Evolutionary conservation across 176 grass and related monocot species (phyloP).

Genomic region (Ensete ventricosum): DNA sequence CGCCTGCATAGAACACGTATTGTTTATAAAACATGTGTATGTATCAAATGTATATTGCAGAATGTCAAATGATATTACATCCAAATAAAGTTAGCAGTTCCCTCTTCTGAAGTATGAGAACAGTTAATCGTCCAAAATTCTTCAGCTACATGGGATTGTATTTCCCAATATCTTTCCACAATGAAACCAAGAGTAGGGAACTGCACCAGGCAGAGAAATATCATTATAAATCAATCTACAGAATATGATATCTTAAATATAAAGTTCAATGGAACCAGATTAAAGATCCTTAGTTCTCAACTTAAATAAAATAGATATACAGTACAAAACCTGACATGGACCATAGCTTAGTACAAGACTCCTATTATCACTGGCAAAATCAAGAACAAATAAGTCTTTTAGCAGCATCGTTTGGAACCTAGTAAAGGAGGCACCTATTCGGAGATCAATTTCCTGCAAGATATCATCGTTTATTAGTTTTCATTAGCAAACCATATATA

Average conservation of each 20-base stretch:
- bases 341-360: conserved; percentile 91
- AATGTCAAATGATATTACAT: conserved; percentile 36
- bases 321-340: conserved; percentile 72
- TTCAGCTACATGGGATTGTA: conserved; percentile 91
- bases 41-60: not conserved
- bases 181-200: conserved; percentile 99
- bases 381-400: conserved; percentile 84
- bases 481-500: conserved; percentile 10
- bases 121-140: conserved; percentile 98
- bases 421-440: conserved; percentile 93
- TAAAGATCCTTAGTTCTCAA: not conserved
- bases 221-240: not conserved
- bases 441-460: conserved; percentile 84
- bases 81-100: conserved; percentile 73
- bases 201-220: conserved; percentile 29
- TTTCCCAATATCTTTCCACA: conserved; percentile 91
- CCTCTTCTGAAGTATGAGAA: conserved; percentile 89
- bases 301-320: not conserved
- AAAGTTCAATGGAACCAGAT: not conserved
- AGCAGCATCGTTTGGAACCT: conserved; percentile 97
- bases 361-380: conserved; percentile 58
- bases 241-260: not conserved
- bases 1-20: conserved; percentile 45
- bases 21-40: conserved; percentile 10
- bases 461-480: not conserved